Conservation (phyloP, 768 basidiomycete species). For the Boletus sp. region DNA sequence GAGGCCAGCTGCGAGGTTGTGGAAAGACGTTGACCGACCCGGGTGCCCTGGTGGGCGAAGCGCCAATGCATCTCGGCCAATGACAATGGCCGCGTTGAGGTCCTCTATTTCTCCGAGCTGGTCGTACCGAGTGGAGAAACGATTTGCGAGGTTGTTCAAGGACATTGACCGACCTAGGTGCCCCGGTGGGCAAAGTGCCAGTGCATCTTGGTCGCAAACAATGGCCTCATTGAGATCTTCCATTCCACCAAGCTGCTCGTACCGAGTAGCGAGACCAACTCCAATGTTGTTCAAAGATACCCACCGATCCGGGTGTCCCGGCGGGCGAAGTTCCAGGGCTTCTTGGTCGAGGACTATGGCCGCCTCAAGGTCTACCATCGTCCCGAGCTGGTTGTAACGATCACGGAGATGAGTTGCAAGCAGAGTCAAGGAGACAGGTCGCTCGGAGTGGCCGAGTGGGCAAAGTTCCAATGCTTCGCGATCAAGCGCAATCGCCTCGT, state of each 20-base stretch:
- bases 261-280: neutral
- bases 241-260: neutral
- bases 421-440: neutral
- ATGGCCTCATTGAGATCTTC: neutral
- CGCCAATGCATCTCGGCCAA: neutral
- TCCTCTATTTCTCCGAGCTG: neutral
- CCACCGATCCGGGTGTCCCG: neutral
- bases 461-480: neutral
- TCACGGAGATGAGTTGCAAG: neutral
- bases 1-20: neutral
- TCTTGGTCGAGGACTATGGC: neutral
- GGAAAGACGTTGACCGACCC: neutral
- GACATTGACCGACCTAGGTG: neutral
- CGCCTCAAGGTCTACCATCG: neutral
- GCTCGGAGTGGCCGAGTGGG: neutral
- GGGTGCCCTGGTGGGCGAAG: neutral
- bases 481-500: neutral
- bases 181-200: neutral
- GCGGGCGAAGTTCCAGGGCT: neutral
- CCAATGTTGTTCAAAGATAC: neutral
- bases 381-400: neutral
- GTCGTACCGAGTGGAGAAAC: neutral
- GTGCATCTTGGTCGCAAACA: neutral
- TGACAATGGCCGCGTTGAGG: neutral
- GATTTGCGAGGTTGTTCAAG: neutral